Conservation (phyloP, 2,329 filamentous ascomycete species). For the Alternaria sp. region DNA sequence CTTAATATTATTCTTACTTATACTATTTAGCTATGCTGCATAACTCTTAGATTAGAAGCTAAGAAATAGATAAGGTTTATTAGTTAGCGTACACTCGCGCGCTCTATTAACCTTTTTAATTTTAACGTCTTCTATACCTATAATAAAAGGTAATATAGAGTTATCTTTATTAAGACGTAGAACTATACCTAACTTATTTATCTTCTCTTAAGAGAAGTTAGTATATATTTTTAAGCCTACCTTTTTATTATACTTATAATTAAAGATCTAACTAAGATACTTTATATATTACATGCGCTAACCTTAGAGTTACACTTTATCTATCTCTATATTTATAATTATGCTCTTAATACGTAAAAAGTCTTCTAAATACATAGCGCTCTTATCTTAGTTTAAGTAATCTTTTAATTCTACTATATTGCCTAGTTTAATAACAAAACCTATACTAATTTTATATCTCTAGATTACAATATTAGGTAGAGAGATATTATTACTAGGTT, state of each 20-base stretch:
- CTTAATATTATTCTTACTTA: constrained; percentile 1
- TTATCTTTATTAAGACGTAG: constrained; percentile 2
- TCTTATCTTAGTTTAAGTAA: background rate
- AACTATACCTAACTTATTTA: constrained; percentile 12
- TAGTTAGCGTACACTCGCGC: background rate
- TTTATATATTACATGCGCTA: constrained; percentile 22
- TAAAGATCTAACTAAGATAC: constrained; percentile 24
- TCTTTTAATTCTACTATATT: constrained; percentile 27
- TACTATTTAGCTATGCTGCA: background rate
- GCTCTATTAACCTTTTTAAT: background rate
- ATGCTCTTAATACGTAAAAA: constrained; percentile 29
- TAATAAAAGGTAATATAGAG: background rate
- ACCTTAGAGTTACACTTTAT: constrained; percentile 23
- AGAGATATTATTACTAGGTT: background rate
- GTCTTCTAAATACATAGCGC: constrained; percentile 21
- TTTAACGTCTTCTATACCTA: background rate
- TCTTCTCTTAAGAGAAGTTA: constrained; percentile 18
- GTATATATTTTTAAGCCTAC: background rate
- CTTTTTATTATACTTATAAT: constrained; percentile 14
- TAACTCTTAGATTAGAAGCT: background rate
- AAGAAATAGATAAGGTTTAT: constrained; percentile 2
- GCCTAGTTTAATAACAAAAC: constrained; percentile 1
- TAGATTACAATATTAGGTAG: background rate
- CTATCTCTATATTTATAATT: constrained; percentile 18
- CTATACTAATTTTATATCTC: background rate